phyloP scores from a whole-genome alignment of 306 rosid genomes.

The Ceratonia siliqua region DNA sequence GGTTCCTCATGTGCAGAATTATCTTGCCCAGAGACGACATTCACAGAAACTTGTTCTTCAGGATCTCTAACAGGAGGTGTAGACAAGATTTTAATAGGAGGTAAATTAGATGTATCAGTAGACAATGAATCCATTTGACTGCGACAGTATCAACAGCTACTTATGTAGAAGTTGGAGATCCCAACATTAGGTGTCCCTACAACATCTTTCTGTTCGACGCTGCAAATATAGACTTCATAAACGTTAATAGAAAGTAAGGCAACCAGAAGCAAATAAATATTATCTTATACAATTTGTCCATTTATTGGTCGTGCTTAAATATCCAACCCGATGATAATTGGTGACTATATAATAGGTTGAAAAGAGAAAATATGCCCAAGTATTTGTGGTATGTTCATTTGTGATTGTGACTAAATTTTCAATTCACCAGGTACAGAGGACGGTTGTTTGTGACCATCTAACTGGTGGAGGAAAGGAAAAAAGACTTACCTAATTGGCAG shows the following conservation, averaged over 20 bases:
- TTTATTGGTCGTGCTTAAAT: background rate
- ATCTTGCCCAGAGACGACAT: slow-evolving; percentile 48
- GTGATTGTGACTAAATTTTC: background rate
- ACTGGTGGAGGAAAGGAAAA: background rate
- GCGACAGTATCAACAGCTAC: slow-evolving; percentile 26
- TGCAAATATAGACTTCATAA: slow-evolving; percentile 31
- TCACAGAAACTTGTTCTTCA: slow-evolving; percentile 43
- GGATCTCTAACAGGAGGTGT: slow-evolving; percentile 42
- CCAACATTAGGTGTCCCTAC: slow-evolving; percentile 36
- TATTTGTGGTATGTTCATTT: background rate
- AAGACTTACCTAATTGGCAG: background rate
- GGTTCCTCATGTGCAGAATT: slow-evolving; percentile 49
- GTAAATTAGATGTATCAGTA: slow-evolving; percentile 45
- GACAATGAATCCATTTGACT: slow-evolving; percentile 70
- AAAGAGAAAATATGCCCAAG: background rate
- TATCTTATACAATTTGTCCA: background rate
- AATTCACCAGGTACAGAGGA: background rate
- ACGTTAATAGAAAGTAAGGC: slow-evolving; percentile 5
- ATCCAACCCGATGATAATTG: background rate
- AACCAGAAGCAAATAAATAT: slow-evolving; percentile 11
- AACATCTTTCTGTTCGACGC: slow-evolving; percentile 36
- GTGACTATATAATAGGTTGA: background rate
- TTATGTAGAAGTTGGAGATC: slow-evolving; percentile 36
- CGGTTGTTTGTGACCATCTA: background rate
- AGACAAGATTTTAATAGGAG: slow-evolving; percentile 47